Evolutionary conservation across 2,329 filamentous ascomycete genomes (phyloP).

Genomic region (Clonostachys byssicola): DNA sequence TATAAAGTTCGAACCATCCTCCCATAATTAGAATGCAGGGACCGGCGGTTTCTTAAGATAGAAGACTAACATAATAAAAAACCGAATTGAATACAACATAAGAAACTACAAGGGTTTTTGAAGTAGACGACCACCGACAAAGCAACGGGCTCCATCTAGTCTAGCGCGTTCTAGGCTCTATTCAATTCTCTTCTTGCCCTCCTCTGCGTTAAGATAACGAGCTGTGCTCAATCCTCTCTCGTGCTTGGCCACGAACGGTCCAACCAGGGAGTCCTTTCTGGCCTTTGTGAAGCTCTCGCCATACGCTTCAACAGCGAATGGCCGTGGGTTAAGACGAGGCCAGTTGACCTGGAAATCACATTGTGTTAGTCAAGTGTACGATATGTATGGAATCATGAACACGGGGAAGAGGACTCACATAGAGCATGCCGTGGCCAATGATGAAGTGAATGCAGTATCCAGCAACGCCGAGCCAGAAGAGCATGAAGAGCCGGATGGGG

Average conservation of each 20-base stretch:
- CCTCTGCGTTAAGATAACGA: conserved; percentile 80
- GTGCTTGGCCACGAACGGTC: conserved; percentile 63
- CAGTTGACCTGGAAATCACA: conserved; percentile 75
- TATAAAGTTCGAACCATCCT: too few relatives aligned
- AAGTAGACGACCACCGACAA: not conserved
- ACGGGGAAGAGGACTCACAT: conserved; percentile 58
- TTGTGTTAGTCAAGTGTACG: conserved; percentile 5
- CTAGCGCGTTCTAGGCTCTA: conserved; percentile 28
- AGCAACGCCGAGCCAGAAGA: conserved; percentile 71
- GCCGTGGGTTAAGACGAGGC: conserved; percentile 90
- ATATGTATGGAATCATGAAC: not conserved
- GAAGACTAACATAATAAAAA: not conserved
- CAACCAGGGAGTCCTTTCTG: conserved; percentile 76
- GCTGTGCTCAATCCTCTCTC: conserved; percentile 82
- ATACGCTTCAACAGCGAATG: conserved; percentile 83
- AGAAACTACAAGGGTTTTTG: not conserved
- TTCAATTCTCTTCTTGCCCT: conserved; percentile 98
- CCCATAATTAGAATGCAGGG: conserved; percentile 1
- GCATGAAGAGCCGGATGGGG: conserved; percentile 75
- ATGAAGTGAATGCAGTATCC: conserved; percentile 76
- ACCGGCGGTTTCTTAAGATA: conserved; percentile 2
- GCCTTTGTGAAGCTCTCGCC: conserved; percentile 82
- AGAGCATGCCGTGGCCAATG: conserved; percentile 81
- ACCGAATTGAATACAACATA: not conserved
- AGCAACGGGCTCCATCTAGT: not conserved